Base-by-base conservation (phyloP, 2,329 filamentous ascomycete species). In the Alternaria conjuncta region DNA sequence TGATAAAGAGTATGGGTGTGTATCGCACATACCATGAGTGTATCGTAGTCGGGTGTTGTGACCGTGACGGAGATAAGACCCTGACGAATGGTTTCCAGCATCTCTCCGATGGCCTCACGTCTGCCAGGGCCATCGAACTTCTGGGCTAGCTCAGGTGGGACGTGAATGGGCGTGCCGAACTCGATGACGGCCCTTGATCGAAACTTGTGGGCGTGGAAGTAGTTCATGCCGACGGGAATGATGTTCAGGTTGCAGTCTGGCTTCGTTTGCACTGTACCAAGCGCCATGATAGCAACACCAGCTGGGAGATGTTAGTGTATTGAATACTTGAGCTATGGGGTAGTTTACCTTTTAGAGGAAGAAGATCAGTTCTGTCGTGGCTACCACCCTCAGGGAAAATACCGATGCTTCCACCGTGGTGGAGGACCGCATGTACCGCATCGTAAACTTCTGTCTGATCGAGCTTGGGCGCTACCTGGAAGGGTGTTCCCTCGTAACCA, bases 191-290 rank as follows among this genome's bases (percentile, higher is more conserved):
- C 96, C 77, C 96, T 89, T 67, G 95, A 98, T 49, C 95, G 91
- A 82, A 99, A 99, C 80, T 98, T 99, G 86, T 99, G 95, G 0
- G 95, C 92, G 81, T 98, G 95, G 82, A 99, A 99, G 82, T 99
- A 99, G 81, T 99, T 99, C 95, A 99, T 97, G 73, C 95, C 95
- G 55, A 96, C 94, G 4, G 96, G 96, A 23, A 99, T 93, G 72
- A 99, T 97, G 81, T 94, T 96, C 65, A 99, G 84, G 28, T 92
- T 93, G 76, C 93, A 97, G 68, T 95, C 86, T 3, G 94, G 94
- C 65, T 94, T 89, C 60, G 93, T 90, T 6, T 92, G 93, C 55
- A 98, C 85, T 1, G 96, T 91, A 43, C 95, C 95, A 36, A 99
- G 87, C 12, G 95, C 96, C 95, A 99, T 99, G 76, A 99, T 96